Evolutionary conservation across 371 early-diverging fungal genomes (phyloP).

Genomic region (Smittium culicis): DNA sequence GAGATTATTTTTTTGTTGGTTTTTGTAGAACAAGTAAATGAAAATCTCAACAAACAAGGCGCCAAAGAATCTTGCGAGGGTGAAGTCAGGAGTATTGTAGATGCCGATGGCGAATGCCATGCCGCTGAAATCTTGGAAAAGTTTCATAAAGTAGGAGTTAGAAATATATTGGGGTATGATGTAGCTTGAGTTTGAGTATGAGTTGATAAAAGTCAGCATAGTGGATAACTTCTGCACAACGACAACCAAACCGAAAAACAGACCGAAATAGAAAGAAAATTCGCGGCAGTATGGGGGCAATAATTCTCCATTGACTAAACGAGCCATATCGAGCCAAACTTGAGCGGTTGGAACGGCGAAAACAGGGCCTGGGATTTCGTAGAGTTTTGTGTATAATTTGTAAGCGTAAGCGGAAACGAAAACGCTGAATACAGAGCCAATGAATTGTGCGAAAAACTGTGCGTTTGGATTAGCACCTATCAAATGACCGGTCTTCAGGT

Average conservation of each 20-base stretch:
- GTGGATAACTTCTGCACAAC: slow-evolving; percentile 12
- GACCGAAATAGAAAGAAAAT: slow-evolving; percentile 42
- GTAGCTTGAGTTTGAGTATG: neutral
- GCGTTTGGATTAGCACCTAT: slow-evolving; percentile 67
- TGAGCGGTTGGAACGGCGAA: slow-evolving; percentile 66
- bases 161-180: slow-evolving; percentile 10
- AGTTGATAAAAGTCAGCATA: neutral
- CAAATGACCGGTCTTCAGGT: slow-evolving; percentile 73
- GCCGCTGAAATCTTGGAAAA: slow-evolving; percentile 44
- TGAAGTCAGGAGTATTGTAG: slow-evolving; percentile 68
- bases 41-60: slow-evolving; percentile 32
- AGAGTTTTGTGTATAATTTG: slow-evolving; percentile 51
- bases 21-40: neutral
- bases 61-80: slow-evolving; percentile 56
- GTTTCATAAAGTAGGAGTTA: slow-evolving; percentile 15
- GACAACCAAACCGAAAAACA: slow-evolving; percentile 43
- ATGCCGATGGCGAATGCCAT: slow-evolving; percentile 76
- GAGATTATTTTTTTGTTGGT: neutral
- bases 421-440: slow-evolving; percentile 59
- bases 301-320: slow-evolving; percentile 61
- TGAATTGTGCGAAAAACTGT: slow-evolving; percentile 71
- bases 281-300: slow-evolving; percentile 47
- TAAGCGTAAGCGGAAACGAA: slow-evolving; percentile 55
- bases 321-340: slow-evolving; percentile 68
- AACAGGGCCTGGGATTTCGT: slow-evolving; percentile 52